Percentiles rank a stretch among this genome's conserved stretches.
Evolutionary conservation across 2,329 filamentous ascomycete species (phyloP).

Genomic region (Alternaria longipes): DNA sequence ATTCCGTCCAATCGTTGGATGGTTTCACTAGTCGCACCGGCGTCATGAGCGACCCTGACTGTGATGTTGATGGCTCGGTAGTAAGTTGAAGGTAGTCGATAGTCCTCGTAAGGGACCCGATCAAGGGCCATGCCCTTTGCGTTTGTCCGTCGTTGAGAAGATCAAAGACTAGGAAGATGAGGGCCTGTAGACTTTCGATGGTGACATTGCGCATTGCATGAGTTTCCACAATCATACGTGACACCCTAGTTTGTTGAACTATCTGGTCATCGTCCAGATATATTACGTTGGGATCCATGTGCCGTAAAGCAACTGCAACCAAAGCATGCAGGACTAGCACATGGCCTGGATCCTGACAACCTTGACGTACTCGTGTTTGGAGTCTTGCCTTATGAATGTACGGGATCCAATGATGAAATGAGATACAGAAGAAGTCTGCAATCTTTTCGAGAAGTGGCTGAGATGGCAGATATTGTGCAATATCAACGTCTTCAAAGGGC

Average conservation of each 20-base stretch:
- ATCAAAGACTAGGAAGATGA: constrained; percentile 47
- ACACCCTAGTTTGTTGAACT: constrained; percentile 34
- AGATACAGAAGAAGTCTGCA: constrained; percentile 42
- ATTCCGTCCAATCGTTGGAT: constrained; percentile 42
- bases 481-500: constrained; percentile 32
- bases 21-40: constrained; percentile 38
- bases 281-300: constrained; percentile 33
- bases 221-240: constrained; percentile 44
- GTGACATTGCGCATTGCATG: constrained; percentile 38
- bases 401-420: constrained; percentile 50
- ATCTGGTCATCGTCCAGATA: constrained; percentile 43
- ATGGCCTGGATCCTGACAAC: constrained; percentile 22
- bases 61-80: constrained; percentile 37
- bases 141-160: constrained; percentile 44
- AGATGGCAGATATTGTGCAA: constrained; percentile 38
- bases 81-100: constrained; percentile 47
- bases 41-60: constrained; percentile 41
- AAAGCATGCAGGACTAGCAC: constrained; percentile 43
- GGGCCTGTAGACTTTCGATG: constrained; percentile 41
- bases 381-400: constrained; percentile 45
- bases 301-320: constrained; percentile 40
- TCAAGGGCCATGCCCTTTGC: constrained; percentile 44
- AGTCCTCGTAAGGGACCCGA: constrained; percentile 47
- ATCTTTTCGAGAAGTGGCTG: constrained; percentile 39
- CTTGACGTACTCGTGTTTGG: constrained; percentile 32